Base-by-base conservation (phyloP, 2,329 filamentous ascomycete genomes). In the Aspergillus pseudonomiae region DNA sequence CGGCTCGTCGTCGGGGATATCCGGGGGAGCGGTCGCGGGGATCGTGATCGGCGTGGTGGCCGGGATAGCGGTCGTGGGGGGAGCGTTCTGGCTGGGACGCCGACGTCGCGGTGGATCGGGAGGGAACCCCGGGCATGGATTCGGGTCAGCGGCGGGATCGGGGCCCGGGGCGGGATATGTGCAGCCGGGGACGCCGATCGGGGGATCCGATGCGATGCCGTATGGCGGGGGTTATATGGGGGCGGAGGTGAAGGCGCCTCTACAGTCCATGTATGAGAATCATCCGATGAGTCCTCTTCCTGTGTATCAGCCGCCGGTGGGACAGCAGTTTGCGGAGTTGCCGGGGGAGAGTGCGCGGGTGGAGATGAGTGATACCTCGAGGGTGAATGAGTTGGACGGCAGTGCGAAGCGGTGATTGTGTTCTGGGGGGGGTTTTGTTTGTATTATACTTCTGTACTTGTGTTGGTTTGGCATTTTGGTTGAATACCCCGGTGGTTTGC, bases 341-440 rank as follows among this genome's bases (percentile, higher is more conserved):
- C 63, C 65, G 0, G 63, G 60, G 14, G 55, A 46, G 14, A 52
- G 46, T 26, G 58, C 30, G 10, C 54, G 48, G 54, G 58, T 61
- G 26, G 63, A 65, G 43, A 65, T 65, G 65, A 63, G 65, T 28
- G 63, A 62, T 59, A 61, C 53, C 28, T 58, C 60, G 16, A 43
- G 63, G 28, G 19, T 66, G 16, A 59, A 60, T 43, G 65, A 66
- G 56, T 41, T 66, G 55, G 63, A 66, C 12, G 65, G 57, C 26
- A 46, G 46, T 57, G 21, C 26, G 32, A 62, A 57, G 54, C 26
- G 45, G 46, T 50, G 16, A 54, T 54, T 55, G 26, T 28, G 26
- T 28, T 24, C 21, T 24, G 26, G 34, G 28, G 34, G 34, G 34
- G 14, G 5, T 6, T 36, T 7, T 0, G 6, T 16, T 36, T 36